Evolutionary conservation across 345 rosid species (phyloP), one percentile per base, ranked within the genome.

Genomic region (Lagerstroemia speciosa): DNA sequence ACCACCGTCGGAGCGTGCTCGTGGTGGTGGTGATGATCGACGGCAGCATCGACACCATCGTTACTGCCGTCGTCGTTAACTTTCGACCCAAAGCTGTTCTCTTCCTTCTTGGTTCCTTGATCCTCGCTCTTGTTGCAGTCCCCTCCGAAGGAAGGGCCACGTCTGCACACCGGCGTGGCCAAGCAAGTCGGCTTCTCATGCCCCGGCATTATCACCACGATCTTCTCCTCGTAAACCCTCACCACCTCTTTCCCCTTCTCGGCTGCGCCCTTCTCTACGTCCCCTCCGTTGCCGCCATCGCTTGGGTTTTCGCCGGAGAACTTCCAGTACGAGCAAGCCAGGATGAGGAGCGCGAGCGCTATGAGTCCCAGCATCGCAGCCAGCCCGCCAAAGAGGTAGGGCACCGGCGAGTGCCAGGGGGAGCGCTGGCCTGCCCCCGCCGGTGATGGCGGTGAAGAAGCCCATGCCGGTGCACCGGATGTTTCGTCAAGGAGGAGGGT

Each of bases 351-450:
- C 41, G 98, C 96, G 72, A 88, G 87, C 31, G 97, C 98, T 14
- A 90, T 90, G 67, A 93, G 86, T 48, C 97, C 98, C 27, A 93
- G 83, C 98, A 93, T 93, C 38, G 98, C 98, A 0, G 98, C 98
- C 61, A 93, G 72, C 24, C 98, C 98, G 24, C 98, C 98, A 64
- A 93, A 93, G 64, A 93, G 76, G 78, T 90, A 93, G 0, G 98
- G 97, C 46, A 93, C 92, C 0, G 98, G 98, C 34, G 98, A 93
- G 81, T 93, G 97, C 98, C 98, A 93, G 14, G 97, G 88, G 5
- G 95, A 90, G 81, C 79, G 93, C 69, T 78, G 74, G 93, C 84
- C 14, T 7, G 71, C 22, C 5, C 73, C 29, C 43, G 45, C 69
- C 64, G 58, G 32, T 30, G 32, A 26, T n/a, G 81, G 37, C 24